Evolutionary conservation across 768 basidiomycete genomes (phyloP), one percentile per base, ranked within the genome.

Genomic region (Suillus hirtellus): DNA sequence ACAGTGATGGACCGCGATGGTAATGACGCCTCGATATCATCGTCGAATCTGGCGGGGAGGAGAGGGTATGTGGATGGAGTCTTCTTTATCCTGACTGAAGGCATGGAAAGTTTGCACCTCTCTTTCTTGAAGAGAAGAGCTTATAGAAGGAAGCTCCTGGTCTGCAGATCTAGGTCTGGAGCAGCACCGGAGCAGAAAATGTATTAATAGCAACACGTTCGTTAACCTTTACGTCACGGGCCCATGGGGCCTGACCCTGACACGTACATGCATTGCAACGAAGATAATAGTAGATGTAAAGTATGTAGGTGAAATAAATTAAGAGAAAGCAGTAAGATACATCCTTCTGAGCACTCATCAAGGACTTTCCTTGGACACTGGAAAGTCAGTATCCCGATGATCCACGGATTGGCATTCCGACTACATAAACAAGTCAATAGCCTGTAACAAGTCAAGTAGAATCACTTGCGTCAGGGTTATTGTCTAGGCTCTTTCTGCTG

Each of bases 1-100:
- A 62, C 19, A 19, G 52, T 53, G 31, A 53, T 12, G 40, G 59
- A 7, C 34, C 5, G 61, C 14, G 49, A 59, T 31, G 31, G 31
- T 24, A 38, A 44, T 24, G 40, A 60, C 1, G 31, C 21, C 40
- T 62, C 40, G 14, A 11, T 19, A 35, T 15, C 35, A 35, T 60
- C 24, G n/a, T 63, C 21, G n/a, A 61, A 35, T 15, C 40, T 60
- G 21, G 19, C n/a, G 38, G 42, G 17, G 59, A 61, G n/a, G 10
- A 42, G 27, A 42, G 10, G 2, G 17, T 60, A 60, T 3, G 12
- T 27, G 5, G 56, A 63, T 21, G 62, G 31, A 15, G 42, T 60
- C 44, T 19, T 72, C 70, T 73, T 80, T 60, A 85, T 76, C 68
- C 81, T 78, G 61, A 85, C 76, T 46, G 84, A 85, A 43, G 83